phyloP scores from a whole-genome alignment of 2,329 filamentous ascomycete genomes.

The Claviceps purpurea region DNA sequence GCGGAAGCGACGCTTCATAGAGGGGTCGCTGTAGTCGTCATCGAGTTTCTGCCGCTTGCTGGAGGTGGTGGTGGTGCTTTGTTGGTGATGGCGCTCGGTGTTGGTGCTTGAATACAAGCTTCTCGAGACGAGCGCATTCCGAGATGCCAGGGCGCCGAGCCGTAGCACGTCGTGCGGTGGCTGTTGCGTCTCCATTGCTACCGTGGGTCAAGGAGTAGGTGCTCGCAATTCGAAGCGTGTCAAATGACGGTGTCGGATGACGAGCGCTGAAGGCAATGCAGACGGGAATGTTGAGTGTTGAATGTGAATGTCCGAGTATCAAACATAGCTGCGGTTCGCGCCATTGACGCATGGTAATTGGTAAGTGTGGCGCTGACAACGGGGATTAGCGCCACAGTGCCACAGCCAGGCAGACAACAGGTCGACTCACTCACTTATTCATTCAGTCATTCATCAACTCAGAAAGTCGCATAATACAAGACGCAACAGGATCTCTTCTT shows the following conservation, averaged over 20 bases:
- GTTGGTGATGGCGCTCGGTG: conserved; percentile 8
- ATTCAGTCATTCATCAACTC: too few species aligned
- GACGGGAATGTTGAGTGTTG: too few species aligned
- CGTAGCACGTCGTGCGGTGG: conserved; percentile 19
- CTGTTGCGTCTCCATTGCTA: conserved; percentile 22
- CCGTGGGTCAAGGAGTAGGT: neutral
- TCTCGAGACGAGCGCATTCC: conserved; percentile 21
- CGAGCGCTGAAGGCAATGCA: neutral
- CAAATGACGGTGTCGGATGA: neutral
- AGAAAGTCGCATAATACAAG: neutral
- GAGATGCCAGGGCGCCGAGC: conserved; percentile 20
- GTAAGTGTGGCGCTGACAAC: conserved; percentile 14
- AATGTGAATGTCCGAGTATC: too few species aligned
- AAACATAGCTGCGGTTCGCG: too few species aligned
- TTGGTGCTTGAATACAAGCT: conserved; percentile 18
- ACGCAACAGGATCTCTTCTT: neutral
- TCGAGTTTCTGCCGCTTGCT: conserved; percentile 27
- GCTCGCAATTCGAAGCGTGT: neutral
- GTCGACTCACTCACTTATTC: neutral
- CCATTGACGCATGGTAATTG: too few species aligned
- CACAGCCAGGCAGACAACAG: neutral
- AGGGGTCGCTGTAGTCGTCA: conserved; percentile 19
- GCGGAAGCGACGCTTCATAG: conserved; percentile 38
- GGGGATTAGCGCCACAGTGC: conserved; percentile 1
- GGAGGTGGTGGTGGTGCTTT: conserved; percentile 2